A percentile compares a stretch with the other conserved stretches of the same genome.
Conservation (phyloP, 352 stramenopile species). For the Lagenidium giganteum region DNA sequence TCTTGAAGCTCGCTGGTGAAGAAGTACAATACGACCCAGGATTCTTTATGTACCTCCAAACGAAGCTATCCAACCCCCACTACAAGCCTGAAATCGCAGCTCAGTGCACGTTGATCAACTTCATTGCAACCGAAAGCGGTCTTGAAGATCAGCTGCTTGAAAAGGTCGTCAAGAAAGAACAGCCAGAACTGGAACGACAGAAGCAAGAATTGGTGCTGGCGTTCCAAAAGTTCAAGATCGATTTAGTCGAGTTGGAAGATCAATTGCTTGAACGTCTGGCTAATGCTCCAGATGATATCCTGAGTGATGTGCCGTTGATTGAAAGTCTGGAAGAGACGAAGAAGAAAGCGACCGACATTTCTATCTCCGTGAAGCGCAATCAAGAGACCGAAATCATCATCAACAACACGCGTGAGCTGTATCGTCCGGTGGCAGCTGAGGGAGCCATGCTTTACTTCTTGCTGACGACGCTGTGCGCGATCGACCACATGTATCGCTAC, state of each 20-base stretch:
- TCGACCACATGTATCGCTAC: conserved; percentile 99
- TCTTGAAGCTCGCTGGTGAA: conserved; percentile 91
- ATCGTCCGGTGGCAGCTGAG: conserved; percentile 91
- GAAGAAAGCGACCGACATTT: conserved; percentile 94
- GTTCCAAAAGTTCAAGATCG: conserved; percentile 95
- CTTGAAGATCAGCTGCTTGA: conserved; percentile 95
- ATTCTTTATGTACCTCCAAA: conserved; percentile 97
- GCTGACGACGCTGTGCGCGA: conserved; percentile 92
- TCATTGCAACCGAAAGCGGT: conserved; percentile 94
- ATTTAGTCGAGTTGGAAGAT: conserved; percentile 94
- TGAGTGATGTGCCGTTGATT: conserved; percentile 94
- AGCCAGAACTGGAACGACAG: conserved; percentile 92
- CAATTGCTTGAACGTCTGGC: conserved; percentile 93
- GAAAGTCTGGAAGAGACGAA: conserved; percentile 96
- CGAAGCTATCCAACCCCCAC: conserved; percentile 95
- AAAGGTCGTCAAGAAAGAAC: conserved; percentile 94
- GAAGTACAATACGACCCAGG: conserved; percentile 94
- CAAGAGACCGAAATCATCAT: conserved; percentile 94
- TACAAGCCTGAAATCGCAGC: conserved; percentile 97
- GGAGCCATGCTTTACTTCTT: conserved; percentile 98
- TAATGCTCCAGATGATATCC: conserved; percentile 95
- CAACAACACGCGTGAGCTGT: conserved; percentile 92
- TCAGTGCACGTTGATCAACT: conserved; percentile 96
- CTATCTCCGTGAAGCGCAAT: conserved; percentile 91
- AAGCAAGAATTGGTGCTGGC: conserved; percentile 88